These are phyloP conservation scores for Epichloe glyceriae DNA, from an alignment of 2,329 filamentous ascomycete species.

Conservation along the genomic window DNA sequence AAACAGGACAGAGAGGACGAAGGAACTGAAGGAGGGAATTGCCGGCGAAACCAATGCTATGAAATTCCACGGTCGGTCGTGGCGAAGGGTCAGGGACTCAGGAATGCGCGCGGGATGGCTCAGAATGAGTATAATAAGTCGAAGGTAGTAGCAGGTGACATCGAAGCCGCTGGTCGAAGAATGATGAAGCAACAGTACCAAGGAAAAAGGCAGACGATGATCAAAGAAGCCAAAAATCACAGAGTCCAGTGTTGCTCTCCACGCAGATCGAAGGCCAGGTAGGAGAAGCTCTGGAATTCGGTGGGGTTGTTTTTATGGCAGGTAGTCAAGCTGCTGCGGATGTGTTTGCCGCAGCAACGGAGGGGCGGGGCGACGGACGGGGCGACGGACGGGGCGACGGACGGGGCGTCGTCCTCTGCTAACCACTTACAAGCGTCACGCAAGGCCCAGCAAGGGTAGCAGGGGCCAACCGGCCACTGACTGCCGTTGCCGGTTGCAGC, in stretches of 20 bases:
- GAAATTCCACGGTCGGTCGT: too few species aligned
- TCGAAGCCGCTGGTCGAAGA: neutral
- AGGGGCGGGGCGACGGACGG: constrained; percentile 2
- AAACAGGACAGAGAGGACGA: neutral
- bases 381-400: constrained; percentile 10
- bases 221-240: neutral
- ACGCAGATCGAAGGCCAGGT: too few species aligned
- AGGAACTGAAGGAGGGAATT: neutral
- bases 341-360: constrained; percentile 15
- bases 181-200: neutral
- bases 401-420: neutral
- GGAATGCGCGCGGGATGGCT: constrained; percentile 1
- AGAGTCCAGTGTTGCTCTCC: neutral
- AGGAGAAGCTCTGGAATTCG: neutral
- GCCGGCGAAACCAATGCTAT: neutral
- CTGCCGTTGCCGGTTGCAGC: too few species aligned
- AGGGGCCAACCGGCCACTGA: too few species aligned
- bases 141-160: neutral
- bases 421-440: neutral
- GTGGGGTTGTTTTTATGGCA: constrained; percentile 3
- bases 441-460: too few species aligned
- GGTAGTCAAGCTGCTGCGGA: neutral
- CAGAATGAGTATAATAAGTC: neutral
- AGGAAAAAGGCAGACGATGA: neutral
- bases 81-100: neutral